phyloP scores from a whole-genome alignment of 305 asterid species.

The Ilex paraguariensis region DNA sequence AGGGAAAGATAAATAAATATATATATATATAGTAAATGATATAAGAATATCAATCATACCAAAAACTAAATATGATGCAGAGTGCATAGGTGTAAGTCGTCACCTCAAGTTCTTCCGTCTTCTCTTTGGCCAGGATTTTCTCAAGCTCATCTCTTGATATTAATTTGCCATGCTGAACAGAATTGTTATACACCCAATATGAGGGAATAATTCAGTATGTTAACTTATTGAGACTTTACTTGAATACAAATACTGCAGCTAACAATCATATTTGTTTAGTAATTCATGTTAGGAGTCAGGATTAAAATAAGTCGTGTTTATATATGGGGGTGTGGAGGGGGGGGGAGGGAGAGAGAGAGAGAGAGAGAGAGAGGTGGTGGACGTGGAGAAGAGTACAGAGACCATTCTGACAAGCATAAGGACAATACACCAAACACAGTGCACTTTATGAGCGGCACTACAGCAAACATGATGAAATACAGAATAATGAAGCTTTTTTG shows the following conservation, averaged over 20 bases:
- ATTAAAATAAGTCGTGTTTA: too few relatives aligned
- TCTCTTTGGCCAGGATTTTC: conserved; percentile 56
- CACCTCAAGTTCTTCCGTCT: conserved; percentile 81
- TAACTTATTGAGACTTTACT: neutral
- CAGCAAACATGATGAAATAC: too few relatives aligned
- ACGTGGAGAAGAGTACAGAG: too few relatives aligned
- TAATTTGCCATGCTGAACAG: conserved; percentile 68
- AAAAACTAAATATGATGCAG: neutral
- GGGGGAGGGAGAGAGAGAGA: too few relatives aligned
- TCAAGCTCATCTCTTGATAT: conserved; percentile 78
- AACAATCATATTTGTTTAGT: too few relatives aligned
- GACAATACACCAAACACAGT: too few relatives aligned
- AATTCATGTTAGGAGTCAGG: neutral
- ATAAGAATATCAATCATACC: neutral
- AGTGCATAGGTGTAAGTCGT: neutral
- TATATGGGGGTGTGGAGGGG: neutral
- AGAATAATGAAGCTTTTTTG: too few relatives aligned
- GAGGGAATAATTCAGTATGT: conserved; percentile 1
- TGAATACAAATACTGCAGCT: neutral
- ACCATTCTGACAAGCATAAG: too few relatives aligned
- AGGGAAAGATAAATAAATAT: neutral
- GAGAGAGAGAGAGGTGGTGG: too few relatives aligned
- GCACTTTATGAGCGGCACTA: too few relatives aligned
- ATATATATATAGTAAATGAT: neutral
- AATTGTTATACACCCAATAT: conserved; percentile 1